These are phyloP conservation scores for Kwoniella shivajii DNA, from an alignment of 1,284 basidiomycete species.

Conservation along the genomic window DNA sequence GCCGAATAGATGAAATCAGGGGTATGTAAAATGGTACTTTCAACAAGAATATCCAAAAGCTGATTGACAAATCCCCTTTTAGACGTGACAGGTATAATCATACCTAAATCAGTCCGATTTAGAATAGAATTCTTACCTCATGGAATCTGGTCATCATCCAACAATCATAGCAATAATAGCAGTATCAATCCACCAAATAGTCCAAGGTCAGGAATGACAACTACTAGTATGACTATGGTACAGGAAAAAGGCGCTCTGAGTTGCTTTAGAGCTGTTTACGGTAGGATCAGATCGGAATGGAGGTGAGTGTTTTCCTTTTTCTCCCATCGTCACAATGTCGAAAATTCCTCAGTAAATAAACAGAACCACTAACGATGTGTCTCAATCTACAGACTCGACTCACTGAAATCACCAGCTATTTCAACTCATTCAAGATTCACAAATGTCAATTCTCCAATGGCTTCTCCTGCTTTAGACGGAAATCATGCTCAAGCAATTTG, in stretches of 20 bases:
- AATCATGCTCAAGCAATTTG: conserved; percentile 23
- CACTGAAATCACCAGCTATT: conserved; percentile 31
- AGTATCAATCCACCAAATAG: neutral
- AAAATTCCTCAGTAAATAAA: no score
- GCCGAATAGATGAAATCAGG: conserved; percentile 64
- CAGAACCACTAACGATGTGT: no score
- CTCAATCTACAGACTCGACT: conserved; percentile 19
- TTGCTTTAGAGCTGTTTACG: conserved; percentile 74
- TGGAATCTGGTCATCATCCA: conserved; percentile 49
- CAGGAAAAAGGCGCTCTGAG: conserved; percentile 87
- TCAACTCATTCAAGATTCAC: conserved; percentile 22
- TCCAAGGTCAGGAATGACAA: conserved; percentile 37
- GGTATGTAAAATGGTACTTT: conserved; percentile 29
- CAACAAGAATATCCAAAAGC: neutral
- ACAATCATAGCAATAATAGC: neutral
- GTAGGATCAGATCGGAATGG: conserved; percentile 74
- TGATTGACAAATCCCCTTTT: neutral
- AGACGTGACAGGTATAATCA: conserved; percentile 60
- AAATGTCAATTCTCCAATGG: conserved; percentile 16
- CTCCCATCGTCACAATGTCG: neutral
- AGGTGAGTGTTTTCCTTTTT: conserved; percentile 42
- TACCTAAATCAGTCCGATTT: conserved; percentile 69
- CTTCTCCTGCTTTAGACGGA: conserved; percentile 20
- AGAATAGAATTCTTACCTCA: conserved; percentile 68
- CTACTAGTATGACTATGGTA: conserved; percentile 68